These are phyloP conservation scores for Ogataea zsoltii DNA, from an alignment of 805 yeast genomes.

Conservation along the genomic window DNA sequence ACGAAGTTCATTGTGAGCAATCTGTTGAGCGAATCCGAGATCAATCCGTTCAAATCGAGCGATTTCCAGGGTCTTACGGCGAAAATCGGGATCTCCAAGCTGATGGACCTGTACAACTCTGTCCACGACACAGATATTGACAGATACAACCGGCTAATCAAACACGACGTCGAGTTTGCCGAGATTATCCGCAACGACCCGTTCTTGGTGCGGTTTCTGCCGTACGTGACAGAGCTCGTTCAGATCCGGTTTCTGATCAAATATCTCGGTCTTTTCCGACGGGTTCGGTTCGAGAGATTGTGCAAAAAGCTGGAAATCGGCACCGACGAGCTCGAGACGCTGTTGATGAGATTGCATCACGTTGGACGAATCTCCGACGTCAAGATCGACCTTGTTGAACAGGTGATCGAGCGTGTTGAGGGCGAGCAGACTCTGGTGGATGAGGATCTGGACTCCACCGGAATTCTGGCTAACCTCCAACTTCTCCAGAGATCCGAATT, in stretches of 20 bases:
- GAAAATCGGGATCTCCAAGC: slow-evolving; percentile 16
- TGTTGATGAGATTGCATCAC: slow-evolving; percentile 27
- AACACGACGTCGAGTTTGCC: slow-evolving; percentile 8
- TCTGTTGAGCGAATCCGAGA: slow-evolving; percentile 60
- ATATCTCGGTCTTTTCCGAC: slow-evolving; percentile 24
- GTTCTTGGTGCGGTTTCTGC: slow-evolving; percentile 26
- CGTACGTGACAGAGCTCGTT: slow-evolving; percentile 27
- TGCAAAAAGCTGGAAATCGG: slow-evolving; percentile 21
- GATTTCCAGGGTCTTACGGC: slow-evolving; percentile 50
- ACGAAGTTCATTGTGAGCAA: slow-evolving; percentile 63
- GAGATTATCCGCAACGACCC: slow-evolving; percentile 13
- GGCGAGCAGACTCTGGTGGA: slow-evolving; percentile 8
- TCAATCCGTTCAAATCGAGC: slow-evolving; percentile 72
- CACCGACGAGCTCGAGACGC: slow-evolving; percentile 19
- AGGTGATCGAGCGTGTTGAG: slow-evolving; percentile 15
- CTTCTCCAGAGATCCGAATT: slow-evolving; percentile 3
- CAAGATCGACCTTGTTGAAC: slow-evolving; percentile 28
- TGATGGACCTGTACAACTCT: slow-evolving; percentile 30
- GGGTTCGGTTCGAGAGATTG: slow-evolving; percentile 23
- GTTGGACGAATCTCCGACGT: slow-evolving; percentile 26
- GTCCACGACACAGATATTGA: slow-evolving; percentile 29
- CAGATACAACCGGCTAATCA: slow-evolving; percentile 21
- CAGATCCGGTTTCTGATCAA: slow-evolving; percentile 25
- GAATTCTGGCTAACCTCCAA: slow-evolving; percentile 17
- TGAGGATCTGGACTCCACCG: slow-evolving; percentile 7